Evolutionary conservation across 352 stramenopile genomes (phyloP).

Genomic region (Thalassiosira pacifica): DNA sequence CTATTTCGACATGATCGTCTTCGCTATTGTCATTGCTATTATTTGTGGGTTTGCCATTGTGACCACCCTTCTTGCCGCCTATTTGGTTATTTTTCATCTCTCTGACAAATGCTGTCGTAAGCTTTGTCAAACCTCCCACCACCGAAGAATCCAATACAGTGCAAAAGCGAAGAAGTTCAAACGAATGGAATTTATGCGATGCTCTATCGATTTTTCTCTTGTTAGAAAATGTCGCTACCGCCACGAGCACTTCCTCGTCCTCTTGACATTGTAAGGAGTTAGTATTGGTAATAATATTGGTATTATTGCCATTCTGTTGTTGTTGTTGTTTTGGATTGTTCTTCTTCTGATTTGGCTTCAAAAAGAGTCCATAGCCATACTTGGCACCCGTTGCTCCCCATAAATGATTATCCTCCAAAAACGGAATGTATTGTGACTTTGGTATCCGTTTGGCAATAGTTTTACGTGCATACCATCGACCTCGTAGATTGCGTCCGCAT

Average conservation of each 20-base stretch:
- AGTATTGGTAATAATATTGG: no score
- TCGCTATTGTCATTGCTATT: not conserved
- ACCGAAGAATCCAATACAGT: slow-evolving; percentile 61
- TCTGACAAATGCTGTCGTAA: slow-evolving; percentile 69
- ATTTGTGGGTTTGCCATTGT: not conserved
- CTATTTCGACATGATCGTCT: slow-evolving; percentile 34
- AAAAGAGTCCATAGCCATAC: slow-evolving; percentile 75
- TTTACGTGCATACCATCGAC: slow-evolving; percentile 70
- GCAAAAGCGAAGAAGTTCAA: slow-evolving; percentile 83
- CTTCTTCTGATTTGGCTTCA: slow-evolving; percentile 34
- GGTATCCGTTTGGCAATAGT: slow-evolving; percentile 60
- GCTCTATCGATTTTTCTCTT: slow-evolving; percentile 65
- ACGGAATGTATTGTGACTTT: slow-evolving; percentile 60
- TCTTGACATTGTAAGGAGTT: not conserved
- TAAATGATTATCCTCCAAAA: slow-evolving; percentile 78
- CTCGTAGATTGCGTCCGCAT: slow-evolving; percentile 34
- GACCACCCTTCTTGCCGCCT: no score
- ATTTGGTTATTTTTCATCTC: slow-evolving; percentile 45
- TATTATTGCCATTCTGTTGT: slow-evolving; percentile 4
- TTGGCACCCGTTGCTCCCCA: slow-evolving; percentile 74
- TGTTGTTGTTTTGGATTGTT: slow-evolving; percentile 11
- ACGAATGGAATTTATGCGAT: slow-evolving; percentile 48
- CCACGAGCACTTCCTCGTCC: slow-evolving; percentile 52
- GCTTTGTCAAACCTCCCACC: slow-evolving; percentile 79
- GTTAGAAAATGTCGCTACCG: slow-evolving; percentile 61